These are phyloP conservation scores for Trypanosoma platydactyli DNA, from an alignment of 208 protist genomes.

Conservation along the genomic window DNA sequence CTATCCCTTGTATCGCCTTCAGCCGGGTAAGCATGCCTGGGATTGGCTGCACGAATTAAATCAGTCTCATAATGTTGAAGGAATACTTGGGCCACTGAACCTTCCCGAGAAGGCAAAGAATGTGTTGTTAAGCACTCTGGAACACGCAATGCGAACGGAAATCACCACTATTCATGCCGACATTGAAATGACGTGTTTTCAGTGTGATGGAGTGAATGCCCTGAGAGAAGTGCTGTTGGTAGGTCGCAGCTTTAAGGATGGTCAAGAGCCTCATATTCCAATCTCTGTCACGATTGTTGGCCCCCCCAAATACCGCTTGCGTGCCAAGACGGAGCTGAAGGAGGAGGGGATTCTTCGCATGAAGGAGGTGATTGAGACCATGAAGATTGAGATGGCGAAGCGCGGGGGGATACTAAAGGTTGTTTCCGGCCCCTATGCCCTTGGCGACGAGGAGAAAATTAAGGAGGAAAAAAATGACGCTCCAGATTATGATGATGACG, in stretches of 20 bases:
- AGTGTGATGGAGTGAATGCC: slow-evolving; percentile 97
- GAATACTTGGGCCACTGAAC: slow-evolving; percentile 72
- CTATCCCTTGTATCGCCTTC: slow-evolving; percentile 95
- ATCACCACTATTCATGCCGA: slow-evolving; percentile 94
- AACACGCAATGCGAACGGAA: slow-evolving; percentile 71
- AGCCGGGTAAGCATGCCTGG: slow-evolving; percentile 77
- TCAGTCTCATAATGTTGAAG: slow-evolving; percentile 60
- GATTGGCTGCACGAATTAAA: slow-evolving; percentile 80
- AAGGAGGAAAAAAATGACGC: slow-evolving; percentile 53
- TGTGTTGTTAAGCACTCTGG: slow-evolving; percentile 82
- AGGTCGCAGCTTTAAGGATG: slow-evolving; percentile 82
- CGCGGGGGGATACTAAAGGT: slow-evolving; percentile 88
- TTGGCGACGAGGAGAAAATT: slow-evolving; percentile 57
- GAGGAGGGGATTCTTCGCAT: slow-evolving; percentile 92
- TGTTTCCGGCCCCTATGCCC: slow-evolving; percentile 74
- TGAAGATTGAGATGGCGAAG: slow-evolving; percentile 89
- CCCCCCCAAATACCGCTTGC: slow-evolving; percentile 95
- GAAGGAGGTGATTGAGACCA: slow-evolving; percentile 85
- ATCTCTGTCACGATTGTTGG: slow-evolving; percentile 95
- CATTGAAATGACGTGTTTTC: slow-evolving; percentile 98
- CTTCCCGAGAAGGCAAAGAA: slow-evolving; percentile 59
- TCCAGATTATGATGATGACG: slow-evolving; percentile 67
- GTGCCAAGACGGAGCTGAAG: slow-evolving; percentile 91
- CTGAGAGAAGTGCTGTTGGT: slow-evolving; percentile 94
- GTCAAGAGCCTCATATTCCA: slow-evolving; percentile 62